Evolutionary conservation across 352 stramenopile species (phyloP).

Genomic region (Globisporangium viniferum): DNA sequence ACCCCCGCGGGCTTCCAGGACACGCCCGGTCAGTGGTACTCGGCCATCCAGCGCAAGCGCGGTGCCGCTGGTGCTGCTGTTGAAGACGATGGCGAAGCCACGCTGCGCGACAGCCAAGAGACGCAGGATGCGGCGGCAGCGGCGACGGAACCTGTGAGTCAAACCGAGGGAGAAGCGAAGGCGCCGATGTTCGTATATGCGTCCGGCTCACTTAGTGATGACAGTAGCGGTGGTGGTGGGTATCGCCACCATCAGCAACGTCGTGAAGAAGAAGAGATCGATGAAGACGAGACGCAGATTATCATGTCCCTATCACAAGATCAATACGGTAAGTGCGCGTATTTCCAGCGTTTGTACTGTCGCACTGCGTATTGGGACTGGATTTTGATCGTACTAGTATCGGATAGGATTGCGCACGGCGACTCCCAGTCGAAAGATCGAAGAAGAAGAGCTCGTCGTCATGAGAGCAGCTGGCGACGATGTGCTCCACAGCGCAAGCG

Average conservation of each 20-base stretch:
- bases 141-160: conserved; percentile 23
- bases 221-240: conserved; percentile 9
- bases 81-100: conserved; percentile 36
- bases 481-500: conserved; percentile 6
- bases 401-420: conserved; percentile 3
- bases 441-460: conserved; percentile 46
- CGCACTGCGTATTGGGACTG: background rate
- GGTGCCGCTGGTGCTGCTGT: conserved; percentile 23
- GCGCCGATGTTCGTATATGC: conserved; percentile 47
- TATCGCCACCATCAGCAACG: conserved; percentile 16
- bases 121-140: conserved; percentile 24
- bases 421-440: conserved; percentile 26
- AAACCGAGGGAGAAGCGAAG: conserved; percentile 6
- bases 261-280: conserved; percentile 32
- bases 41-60: conserved; percentile 33
- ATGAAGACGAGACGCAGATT: conserved; percentile 85
- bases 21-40: conserved; percentile 38
- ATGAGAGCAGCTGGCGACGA: conserved; percentile 7
- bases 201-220: conserved; percentile 18
- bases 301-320: conserved; percentile 71
- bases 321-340: conserved; percentile 25
- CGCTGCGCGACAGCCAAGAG: conserved; percentile 42
- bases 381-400: background rate
- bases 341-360: background rate
- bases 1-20: conserved; percentile 66